Conservation (phyloP, 768 basidiomycete genomes). For the Leucosporidium scottii region DNA sequence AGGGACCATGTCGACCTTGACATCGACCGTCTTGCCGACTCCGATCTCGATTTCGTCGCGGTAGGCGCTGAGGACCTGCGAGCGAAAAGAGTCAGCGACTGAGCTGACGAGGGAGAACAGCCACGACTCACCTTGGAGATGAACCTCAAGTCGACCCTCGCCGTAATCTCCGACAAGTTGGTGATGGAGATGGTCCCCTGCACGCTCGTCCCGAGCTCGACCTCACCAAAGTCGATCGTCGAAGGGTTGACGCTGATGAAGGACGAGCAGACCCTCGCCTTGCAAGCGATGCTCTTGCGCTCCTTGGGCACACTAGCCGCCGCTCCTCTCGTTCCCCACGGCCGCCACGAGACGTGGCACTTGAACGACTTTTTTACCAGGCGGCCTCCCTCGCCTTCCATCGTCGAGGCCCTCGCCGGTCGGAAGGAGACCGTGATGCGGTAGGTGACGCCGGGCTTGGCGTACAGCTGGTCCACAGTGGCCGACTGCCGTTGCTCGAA, state of each 20-base stretch:
- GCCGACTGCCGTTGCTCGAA: constrained; percentile 13
- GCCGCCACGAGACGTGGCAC: constrained; percentile 31
- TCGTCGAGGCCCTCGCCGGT: constrained; percentile 25
- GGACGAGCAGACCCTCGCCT: constrained; percentile 38
- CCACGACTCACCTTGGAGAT: constrained; percentile 34
- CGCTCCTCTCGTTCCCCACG: not conserved
- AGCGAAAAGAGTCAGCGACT: not conserved
- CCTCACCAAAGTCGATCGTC: constrained; percentile 40
- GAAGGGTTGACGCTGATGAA: constrained; percentile 34
- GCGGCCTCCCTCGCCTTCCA: constrained; percentile 31
- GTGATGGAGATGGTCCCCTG: constrained; percentile 33
- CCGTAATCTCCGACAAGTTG: constrained; percentile 38
- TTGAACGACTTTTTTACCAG: constrained; percentile 37
- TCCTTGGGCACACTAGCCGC: constrained; percentile 1
- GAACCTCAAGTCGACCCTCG: constrained; percentile 40
- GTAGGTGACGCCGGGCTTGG: constrained; percentile 41
- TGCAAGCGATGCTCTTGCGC: constrained; percentile 36
- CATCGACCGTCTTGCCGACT: constrained; percentile 36
- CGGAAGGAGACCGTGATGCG: constrained; percentile 38
- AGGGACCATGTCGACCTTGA: constrained; percentile 41
- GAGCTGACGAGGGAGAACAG: not conserved
- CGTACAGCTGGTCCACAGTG: constrained; percentile 40
- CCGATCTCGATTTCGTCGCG: constrained; percentile 40
- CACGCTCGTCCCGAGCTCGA: constrained; percentile 38
- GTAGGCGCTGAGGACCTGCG: constrained; percentile 37